Conservation (phyloP, 805 yeast species). For the Grigorovia humatica region DNA sequence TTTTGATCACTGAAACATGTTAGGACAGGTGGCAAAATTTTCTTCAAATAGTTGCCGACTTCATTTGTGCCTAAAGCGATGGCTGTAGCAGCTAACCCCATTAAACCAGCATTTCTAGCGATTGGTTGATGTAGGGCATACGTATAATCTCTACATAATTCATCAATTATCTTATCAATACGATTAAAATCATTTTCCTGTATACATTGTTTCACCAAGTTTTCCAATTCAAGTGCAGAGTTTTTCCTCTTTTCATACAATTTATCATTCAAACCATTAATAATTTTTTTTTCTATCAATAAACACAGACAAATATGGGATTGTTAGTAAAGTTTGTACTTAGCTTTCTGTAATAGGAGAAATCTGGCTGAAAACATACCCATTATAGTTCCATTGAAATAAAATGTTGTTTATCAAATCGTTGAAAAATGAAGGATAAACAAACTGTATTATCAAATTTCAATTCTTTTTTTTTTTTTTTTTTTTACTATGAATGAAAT, state of each 20-base stretch:
- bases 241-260: constrained; percentile 69
- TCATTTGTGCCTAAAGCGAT: constrained; percentile 82
- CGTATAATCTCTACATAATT: constrained; percentile 65
- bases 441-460: too few species aligned
- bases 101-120: constrained; percentile 90
- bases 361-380: background rate
- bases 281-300: constrained; percentile 46
- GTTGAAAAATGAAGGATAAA: too few species aligned
- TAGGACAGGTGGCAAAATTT: constrained; percentile 82
- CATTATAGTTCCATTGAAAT: background rate
- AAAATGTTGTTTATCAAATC: too few species aligned
- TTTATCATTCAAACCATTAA: constrained; percentile 60
- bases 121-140: constrained; percentile 77
- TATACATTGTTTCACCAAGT: constrained; percentile 55
- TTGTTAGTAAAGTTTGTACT: background rate
- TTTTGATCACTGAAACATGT: constrained; percentile 96
- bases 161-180: constrained; percentile 50
- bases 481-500: too few species aligned
- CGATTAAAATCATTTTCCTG: constrained; percentile 21
- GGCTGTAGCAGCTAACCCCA: constrained; percentile 92
- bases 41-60: constrained; percentile 72
- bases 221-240: constrained; percentile 71
- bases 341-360: too few species aligned
- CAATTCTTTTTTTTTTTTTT: too few species aligned
- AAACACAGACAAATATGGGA: too few species aligned